Percentiles rank a stretch among this genome's conserved stretches.
Conservation (phyloP, 1,139 yeast genomes). For the Barnettozyma hawaiiensis region DNA sequence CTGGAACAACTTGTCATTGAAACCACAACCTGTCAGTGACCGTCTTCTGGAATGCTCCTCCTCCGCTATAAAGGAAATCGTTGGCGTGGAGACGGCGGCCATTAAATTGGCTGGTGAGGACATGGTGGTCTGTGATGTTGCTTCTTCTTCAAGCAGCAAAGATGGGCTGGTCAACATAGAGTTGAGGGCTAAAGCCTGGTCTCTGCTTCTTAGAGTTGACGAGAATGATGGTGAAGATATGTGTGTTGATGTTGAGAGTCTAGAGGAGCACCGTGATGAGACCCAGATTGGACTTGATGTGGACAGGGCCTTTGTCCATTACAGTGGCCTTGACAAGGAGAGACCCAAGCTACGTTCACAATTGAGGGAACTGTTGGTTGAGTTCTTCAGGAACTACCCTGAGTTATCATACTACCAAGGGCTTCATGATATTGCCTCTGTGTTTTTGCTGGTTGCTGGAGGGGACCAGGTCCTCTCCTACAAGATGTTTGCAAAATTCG, state of each 20-base stretch:
- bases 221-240: not conserved
- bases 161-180: constrained; percentile 44
- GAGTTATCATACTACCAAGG: constrained; percentile 81
- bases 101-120: constrained; percentile 27
- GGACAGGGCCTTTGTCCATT: constrained; percentile 56
- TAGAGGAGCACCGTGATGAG: constrained; percentile 56
- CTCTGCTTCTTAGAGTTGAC: constrained; percentile 20
- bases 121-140: constrained; percentile 20
- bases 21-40: constrained; percentile 21
- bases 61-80: constrained; percentile 38
- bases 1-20: constrained; percentile 11
- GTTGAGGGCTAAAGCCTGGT: constrained; percentile 45
- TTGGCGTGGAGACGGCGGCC: constrained; percentile 41
- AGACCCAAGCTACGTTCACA: constrained; percentile 34
- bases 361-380: constrained; percentile 44
- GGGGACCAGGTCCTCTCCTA: constrained; percentile 36
- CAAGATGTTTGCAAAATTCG: constrained; percentile 47
- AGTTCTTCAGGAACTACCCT: constrained; percentile 57
- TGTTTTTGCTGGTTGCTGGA: constrained; percentile 54
- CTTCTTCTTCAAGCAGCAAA: constrained; percentile 40
- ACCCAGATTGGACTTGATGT: constrained; percentile 77
- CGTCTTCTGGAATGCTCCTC: constrained; percentile 2
- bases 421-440: constrained; percentile 78
- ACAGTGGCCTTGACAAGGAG: constrained; percentile 23
- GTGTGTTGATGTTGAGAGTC: not conserved